These are phyloP conservation scores for Gypsophila paniculata DNA, from an alignment of 179 eudicot genomes.

Conservation along the genomic window DNA sequence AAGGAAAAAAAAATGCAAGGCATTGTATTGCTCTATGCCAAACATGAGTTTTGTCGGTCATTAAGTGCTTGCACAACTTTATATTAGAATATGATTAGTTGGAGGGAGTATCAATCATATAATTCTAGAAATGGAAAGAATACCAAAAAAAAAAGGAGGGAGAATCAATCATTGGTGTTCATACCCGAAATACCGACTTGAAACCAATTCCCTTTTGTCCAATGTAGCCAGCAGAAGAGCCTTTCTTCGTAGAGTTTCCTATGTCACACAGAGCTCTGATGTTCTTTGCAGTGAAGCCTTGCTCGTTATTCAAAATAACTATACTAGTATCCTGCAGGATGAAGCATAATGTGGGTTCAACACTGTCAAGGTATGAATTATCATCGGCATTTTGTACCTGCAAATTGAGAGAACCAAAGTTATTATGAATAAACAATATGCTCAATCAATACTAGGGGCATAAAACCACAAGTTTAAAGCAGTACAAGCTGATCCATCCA, in stretches of 20 bases:
- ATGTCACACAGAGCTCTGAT: slow-evolving; percentile 97
- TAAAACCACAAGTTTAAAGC: background rate
- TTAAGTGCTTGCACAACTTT: background rate
- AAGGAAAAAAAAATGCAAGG: background rate
- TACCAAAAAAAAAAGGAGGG: background rate
- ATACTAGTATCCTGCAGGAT: slow-evolving; percentile 69
- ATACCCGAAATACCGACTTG: slow-evolving; percentile 97
- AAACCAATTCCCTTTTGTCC: slow-evolving; percentile 99
- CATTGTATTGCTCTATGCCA: background rate
- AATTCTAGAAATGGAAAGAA: no score
- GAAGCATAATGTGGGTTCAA: slow-evolving; percentile 77
- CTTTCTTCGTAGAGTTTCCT: slow-evolving; percentile 93
- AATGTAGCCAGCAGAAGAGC: slow-evolving; percentile 74
- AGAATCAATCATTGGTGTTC: slow-evolving; percentile 4
- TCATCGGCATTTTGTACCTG: slow-evolving; percentile 99
- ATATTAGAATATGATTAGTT: no score
- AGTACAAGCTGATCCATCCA: background rate
- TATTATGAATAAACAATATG: background rate
- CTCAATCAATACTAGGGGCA: background rate
- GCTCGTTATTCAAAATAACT: slow-evolving; percentile 72
- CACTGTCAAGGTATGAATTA: slow-evolving; percentile 60
- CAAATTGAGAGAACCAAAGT: slow-evolving; percentile 16
- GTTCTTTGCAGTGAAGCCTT: slow-evolving; percentile 70
- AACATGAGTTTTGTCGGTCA: background rate
- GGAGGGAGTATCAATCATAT: background rate